phyloP scores from a whole-genome alignment of 768 basidiomycete genomes.

The Pholiota molesta region DNA sequence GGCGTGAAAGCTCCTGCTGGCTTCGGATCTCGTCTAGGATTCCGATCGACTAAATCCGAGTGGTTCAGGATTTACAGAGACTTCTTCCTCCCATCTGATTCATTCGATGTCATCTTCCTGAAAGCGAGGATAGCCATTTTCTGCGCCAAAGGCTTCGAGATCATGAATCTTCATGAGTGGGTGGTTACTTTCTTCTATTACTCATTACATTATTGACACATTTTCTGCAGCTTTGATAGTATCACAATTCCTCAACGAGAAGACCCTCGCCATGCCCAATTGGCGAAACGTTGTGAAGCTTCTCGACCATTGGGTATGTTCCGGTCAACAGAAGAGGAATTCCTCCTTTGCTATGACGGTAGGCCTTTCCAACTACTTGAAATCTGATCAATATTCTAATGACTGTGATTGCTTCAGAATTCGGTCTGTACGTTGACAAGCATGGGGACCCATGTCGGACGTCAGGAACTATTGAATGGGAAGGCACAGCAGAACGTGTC shows the following conservation, averaged over 20 bases:
- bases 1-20: conserved; percentile 70
- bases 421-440: conserved; percentile 90
- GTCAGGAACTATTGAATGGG: conserved; percentile 87
- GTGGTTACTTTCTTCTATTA: conserved; percentile 27
- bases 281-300: conserved; percentile 81
- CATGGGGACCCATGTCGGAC: conserved; percentile 84
- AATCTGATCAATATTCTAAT: background rate
- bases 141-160: conserved; percentile 94
- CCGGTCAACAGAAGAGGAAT: conserved; percentile 84
- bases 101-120: conserved; percentile 89
- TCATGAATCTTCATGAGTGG: conserved; percentile 93
- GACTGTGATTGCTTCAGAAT: conserved; percentile 51
- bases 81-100: conserved; percentile 92
- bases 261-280: conserved; percentile 60
- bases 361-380: conserved; percentile 19
- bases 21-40: conserved; percentile 72
- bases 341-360: conserved; percentile 90
- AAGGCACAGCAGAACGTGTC: conserved; percentile 86
- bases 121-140: conserved; percentile 93
- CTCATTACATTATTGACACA: conserved; percentile 44
- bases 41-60: conserved; percentile 81
- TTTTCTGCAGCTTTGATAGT: conserved; percentile 65
- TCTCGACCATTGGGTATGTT: conserved; percentile 90
- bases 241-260: conserved; percentile 87
- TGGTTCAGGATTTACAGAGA: conserved; percentile 97